phyloP scores from a whole-genome alignment of 2,329 filamentous ascomycete species.

The Chaetomium sp. region DNA sequence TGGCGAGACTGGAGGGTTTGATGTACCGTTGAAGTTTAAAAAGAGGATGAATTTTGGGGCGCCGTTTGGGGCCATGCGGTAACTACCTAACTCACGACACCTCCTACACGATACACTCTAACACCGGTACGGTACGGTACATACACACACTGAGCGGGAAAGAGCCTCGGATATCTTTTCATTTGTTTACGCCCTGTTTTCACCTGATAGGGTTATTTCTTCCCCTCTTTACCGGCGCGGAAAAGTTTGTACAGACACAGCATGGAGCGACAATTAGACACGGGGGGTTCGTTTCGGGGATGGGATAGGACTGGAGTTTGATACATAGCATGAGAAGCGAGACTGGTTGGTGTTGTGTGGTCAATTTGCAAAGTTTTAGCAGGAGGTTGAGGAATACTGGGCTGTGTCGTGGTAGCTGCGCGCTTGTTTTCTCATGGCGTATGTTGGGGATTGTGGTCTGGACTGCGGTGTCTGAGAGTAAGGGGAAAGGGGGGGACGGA shows the following conservation, averaged over 20 bases:
- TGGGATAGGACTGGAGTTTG: background rate
- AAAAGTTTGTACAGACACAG: background rate
- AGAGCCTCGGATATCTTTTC: background rate
- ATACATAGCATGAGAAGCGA: background rate
- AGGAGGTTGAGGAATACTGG: too few species aligned
- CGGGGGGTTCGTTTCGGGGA: background rate
- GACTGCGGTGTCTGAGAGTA: too few species aligned
- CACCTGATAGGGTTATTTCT: background rate
- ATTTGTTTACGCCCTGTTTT: background rate
- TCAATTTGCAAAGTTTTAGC: background rate
- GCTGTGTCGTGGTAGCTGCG: too few species aligned
- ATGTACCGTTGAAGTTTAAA: constrained; percentile 42
- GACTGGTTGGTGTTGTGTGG: background rate
- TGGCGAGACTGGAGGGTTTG: constrained; percentile 29
- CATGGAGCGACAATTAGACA: background rate
- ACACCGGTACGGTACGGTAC: too few species aligned
- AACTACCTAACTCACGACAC: background rate
- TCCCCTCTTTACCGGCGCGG: background rate
- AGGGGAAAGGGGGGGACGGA: too few species aligned
- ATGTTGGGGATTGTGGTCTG: too few species aligned
- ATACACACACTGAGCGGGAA: too few species aligned
- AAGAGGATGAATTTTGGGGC: constrained; percentile 42
- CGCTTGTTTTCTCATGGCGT: too few species aligned
- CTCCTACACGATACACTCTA: too few species aligned
- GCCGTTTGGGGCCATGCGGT: constrained; percentile 34